Evolutionary conservation across 2,329 filamentous ascomycete genomes (phyloP).

Genomic region (Colletotrichum viniferum): DNA sequence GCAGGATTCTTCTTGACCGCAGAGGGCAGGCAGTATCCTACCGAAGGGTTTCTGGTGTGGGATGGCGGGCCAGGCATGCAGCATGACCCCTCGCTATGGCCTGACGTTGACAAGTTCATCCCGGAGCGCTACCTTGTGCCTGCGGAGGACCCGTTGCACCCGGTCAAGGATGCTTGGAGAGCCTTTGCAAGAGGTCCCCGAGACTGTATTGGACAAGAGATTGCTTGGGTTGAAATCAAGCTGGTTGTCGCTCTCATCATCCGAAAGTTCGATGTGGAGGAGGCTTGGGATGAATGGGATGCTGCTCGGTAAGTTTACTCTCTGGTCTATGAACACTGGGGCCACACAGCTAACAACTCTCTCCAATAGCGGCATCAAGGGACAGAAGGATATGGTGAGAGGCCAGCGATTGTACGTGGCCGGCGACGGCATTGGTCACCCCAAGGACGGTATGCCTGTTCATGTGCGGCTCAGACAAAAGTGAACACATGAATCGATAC

Average conservation of each 20-base stretch:
- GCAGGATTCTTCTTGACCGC: constrained; percentile 41
- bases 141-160: constrained; percentile 19
- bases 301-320: constrained; percentile 29
- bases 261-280: constrained; percentile 1
- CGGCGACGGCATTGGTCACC: constrained; percentile 32
- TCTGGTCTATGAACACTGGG: neutral
- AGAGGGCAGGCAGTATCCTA: constrained; percentile 46
- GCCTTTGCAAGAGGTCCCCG: constrained; percentile 58
- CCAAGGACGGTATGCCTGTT: constrained; percentile 42
- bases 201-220: constrained; percentile 61
- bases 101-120: constrained; percentile 36
- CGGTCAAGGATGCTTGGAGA: constrained; percentile 47
- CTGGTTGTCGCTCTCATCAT: constrained; percentile 26
- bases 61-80: constrained; percentile 41
- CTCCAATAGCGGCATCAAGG: constrained; percentile 14
- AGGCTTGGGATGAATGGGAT: constrained; percentile 44
- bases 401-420: constrained; percentile 35
- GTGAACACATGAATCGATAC: neutral
- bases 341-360: neutral
- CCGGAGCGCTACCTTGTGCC: constrained; percentile 35
- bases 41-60: constrained; percentile 46
- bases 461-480: constrained; percentile 29
- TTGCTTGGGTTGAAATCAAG: constrained; percentile 58
- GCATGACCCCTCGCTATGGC: constrained; percentile 34
- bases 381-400: constrained; percentile 28